phyloP scores from a whole-genome alignment of 2,329 filamentous ascomycete species.

The Thielaviopsis ethacetica region DNA sequence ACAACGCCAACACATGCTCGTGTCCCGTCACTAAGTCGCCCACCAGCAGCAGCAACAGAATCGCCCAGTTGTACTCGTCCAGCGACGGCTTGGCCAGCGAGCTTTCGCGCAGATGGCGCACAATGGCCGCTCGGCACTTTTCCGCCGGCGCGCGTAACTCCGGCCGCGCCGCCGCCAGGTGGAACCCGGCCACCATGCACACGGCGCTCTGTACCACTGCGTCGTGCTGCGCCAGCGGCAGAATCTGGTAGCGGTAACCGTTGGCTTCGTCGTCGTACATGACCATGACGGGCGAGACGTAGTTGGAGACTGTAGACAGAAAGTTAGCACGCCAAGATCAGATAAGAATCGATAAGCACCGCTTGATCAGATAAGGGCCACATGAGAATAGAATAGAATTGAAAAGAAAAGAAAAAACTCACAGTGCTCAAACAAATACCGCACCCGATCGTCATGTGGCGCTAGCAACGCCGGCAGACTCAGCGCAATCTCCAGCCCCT shows the following conservation, averaged over 20 bases:
- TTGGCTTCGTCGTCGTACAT: slow-evolving; percentile 6
- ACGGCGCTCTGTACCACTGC: neutral
- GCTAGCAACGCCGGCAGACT: neutral
- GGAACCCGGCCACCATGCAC: slow-evolving; percentile 2
- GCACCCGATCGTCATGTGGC: slow-evolving; percentile 5
- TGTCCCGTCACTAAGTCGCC: slow-evolving; percentile 1
- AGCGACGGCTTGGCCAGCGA: neutral
- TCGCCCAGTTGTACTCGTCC: slow-evolving; percentile 2
- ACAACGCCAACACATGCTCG: slow-evolving; percentile 3
- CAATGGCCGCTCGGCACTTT: slow-evolving; percentile 1
- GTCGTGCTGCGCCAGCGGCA: slow-evolving; percentile 2
- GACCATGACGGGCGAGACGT: slow-evolving; percentile 3
- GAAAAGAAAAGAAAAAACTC: neutral
- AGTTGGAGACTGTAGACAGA: neutral
- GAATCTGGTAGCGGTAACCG: slow-evolving; percentile 1
- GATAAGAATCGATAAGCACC: neutral
- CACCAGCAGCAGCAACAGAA: neutral
- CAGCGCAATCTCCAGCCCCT: neutral
- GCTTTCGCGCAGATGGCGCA: neutral
- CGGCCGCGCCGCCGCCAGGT: neutral
- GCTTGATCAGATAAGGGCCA: no score
- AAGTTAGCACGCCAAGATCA: neutral
- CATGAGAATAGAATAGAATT: no score
- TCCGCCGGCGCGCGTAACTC: slow-evolving; percentile 2
- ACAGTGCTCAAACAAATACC: slow-evolving; percentile 11